Evolutionary conservation across 345 rosid genomes (phyloP), one percentile per base, ranked within the genome.

Genomic region (Linum tenue): DNA sequence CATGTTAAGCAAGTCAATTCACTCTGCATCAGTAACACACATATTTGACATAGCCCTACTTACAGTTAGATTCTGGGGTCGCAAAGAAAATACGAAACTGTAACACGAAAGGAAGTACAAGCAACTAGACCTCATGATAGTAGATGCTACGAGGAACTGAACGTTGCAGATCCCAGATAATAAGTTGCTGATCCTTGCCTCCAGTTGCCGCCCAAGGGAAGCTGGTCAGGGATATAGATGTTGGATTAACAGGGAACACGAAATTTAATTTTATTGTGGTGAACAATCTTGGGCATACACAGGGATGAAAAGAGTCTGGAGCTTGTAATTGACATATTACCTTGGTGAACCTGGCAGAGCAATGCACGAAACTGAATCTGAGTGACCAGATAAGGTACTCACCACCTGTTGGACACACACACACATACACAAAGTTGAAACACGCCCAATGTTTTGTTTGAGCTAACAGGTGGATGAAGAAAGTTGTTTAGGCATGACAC

Each of bases 151-250:
- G 85, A 11, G 95, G 83, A 14, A 73, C 73, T 17, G 92, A 90
- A 77, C 77, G 76, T 61, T 88, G 89, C 58, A 86, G 77, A 79
- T 90, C 97, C 95, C 97, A 90, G 35, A 90, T 84, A 14, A 87
- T 76, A 60, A 94, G 96, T 69, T 86, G 85, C 64, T 81, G 68
- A 78, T 94, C 96, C 90, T 85, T 76, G 76, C 96, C 81, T 73
- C 96, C 96, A 0, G 96, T 84, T 65, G 96, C 97, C 63, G 85
- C 95, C 92, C 87, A 79, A 3, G 86, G 88, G 39, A 79, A 72
- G 67, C 95, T 88, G 77, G 55, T 51, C 16, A 3, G 12, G 37
- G 31, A 22, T 22, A 22, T 22, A 22, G 31, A 22, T 22, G 31
- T 0, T 7, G 48, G 3, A 62, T 14, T 16, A 17, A 41, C 38